Conservation (phyloP, 139 green algal species). For the Choricystis sp. region DNA sequence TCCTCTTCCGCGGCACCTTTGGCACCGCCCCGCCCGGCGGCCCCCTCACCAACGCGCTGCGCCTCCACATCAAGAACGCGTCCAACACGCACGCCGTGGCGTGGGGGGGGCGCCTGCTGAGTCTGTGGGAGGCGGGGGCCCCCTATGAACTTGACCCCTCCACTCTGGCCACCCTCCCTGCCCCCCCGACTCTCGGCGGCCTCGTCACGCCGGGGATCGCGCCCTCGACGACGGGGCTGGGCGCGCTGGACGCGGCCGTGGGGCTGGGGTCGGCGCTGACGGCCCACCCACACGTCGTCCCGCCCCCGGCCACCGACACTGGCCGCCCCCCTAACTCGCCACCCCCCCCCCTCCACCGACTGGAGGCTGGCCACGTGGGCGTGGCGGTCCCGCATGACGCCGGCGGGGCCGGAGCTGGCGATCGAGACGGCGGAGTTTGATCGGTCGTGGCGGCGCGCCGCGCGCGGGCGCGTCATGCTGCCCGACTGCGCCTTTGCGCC, state of each 20-base stretch:
- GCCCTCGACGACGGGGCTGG: conserved; percentile 4
- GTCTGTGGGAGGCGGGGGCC: conserved; percentile 24
- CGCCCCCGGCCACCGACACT: conserved; percentile 3
- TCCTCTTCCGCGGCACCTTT: conserved; percentile 24
- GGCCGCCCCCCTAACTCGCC: conserved; percentile 3
- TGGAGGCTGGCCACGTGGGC: not conserved
- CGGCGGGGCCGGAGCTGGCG: not conserved
- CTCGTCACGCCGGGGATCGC: conserved; percentile 15
- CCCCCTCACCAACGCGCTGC: conserved; percentile 9
- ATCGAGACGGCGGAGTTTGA: not conserved
- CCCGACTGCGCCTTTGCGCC: not conserved
- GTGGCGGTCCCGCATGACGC: not conserved
- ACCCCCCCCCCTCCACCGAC: not conserved
- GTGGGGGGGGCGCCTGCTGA: conserved; percentile 22
- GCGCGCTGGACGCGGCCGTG: conserved; percentile 5
- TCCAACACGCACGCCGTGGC: conserved; percentile 25
- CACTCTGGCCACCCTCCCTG: conserved; percentile 20
- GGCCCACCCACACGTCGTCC: conserved; percentile 24
- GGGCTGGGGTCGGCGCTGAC: conserved; percentile 12
- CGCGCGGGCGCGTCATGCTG: not conserved
- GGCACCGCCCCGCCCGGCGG: conserved; percentile 20
- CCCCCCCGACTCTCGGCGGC: conserved; percentile 16
- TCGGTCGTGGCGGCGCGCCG: not conserved
- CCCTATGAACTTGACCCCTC: conserved; percentile 23
- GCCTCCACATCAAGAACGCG: conserved; percentile 21